Conservation (phyloP, 176 grass and related monocot genomes). For the Cenchrus fungigraminus region DNA sequence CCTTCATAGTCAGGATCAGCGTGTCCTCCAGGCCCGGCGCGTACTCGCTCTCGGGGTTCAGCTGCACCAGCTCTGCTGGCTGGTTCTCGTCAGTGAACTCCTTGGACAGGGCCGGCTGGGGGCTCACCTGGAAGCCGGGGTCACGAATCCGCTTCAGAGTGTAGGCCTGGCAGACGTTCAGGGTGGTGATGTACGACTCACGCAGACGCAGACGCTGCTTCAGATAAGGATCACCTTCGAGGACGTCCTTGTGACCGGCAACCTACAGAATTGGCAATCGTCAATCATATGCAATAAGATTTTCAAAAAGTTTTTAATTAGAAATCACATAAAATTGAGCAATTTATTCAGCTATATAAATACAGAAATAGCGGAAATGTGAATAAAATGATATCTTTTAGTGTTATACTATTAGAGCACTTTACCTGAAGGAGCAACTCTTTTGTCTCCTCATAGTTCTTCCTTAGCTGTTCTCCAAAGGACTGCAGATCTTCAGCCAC, state of each 20-base stretch:
- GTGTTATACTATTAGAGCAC: background rate
- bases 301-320: too few species aligned
- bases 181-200: constrained; percentile 80
- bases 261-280: constrained; percentile 46
- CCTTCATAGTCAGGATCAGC: constrained; percentile 93
- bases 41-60: constrained; percentile 77
- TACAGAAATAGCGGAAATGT: background rate
- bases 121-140: constrained; percentile 64
- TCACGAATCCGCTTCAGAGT: constrained; percentile 87
- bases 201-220: constrained; percentile 79
- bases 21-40: constrained; percentile 83
- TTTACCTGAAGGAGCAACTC: constrained; percentile 89
- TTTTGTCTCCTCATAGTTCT: constrained; percentile 93
- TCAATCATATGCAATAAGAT: background rate
- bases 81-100: constrained; percentile 41
- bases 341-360: background rate
- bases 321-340: too few species aligned
- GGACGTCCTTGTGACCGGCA: constrained; percentile 80
- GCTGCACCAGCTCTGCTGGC: constrained; percentile 59
- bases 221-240: constrained; percentile 78
- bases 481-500: constrained; percentile 73
- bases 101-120: constrained; percentile 60
- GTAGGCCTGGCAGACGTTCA: constrained; percentile 94
- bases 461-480: constrained; percentile 79
- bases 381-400: constrained; percentile 26